Percentiles rank a stretch among this genome's conserved stretches.
phyloP scores from a whole-genome alignment of 225 moss, liverwort and hornwort species.

The Polytrichum commune region DNA sequence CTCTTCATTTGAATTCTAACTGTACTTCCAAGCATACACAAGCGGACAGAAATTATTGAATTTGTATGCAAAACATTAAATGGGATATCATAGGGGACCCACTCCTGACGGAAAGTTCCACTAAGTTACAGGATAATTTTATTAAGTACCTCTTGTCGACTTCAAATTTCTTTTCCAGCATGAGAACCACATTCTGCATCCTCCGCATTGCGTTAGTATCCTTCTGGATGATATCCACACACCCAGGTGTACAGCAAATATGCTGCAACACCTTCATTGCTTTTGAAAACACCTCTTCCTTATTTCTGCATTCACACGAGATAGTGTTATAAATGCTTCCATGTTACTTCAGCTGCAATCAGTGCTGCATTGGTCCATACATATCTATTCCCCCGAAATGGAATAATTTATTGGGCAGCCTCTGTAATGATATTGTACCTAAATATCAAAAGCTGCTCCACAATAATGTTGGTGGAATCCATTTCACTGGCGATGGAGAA shows the following conservation, averaged over 20 bases:
- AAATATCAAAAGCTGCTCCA: slow-evolving; percentile 69
- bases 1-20: no score
- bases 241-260: slow-evolving; percentile 59
- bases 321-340: background rate
- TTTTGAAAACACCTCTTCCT: slow-evolving; percentile 62
- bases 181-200: slow-evolving; percentile 56
- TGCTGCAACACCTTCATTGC: slow-evolving; percentile 57
- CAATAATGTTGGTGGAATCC: slow-evolving; percentile 60
- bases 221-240: slow-evolving; percentile 50
- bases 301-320: slow-evolving; percentile 42
- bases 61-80: no score
- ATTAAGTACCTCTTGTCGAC: slow-evolving; percentile 62
- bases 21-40: no score
- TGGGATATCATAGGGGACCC: no score
- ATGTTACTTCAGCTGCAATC: no score
- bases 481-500: slow-evolving; percentile 48
- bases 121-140: no score
- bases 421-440: slow-evolving; percentile 27
- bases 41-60: no score
- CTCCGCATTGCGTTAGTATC: slow-evolving; percentile 51
- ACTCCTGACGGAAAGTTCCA: no score
- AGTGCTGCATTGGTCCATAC: no score
- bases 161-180: slow-evolving; percentile 59
- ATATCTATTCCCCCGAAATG: no score
- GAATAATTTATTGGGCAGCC: no score